phyloP scores from a whole-genome alignment of 768 basidiomycete species.

The Tulasnella sp. region DNA sequence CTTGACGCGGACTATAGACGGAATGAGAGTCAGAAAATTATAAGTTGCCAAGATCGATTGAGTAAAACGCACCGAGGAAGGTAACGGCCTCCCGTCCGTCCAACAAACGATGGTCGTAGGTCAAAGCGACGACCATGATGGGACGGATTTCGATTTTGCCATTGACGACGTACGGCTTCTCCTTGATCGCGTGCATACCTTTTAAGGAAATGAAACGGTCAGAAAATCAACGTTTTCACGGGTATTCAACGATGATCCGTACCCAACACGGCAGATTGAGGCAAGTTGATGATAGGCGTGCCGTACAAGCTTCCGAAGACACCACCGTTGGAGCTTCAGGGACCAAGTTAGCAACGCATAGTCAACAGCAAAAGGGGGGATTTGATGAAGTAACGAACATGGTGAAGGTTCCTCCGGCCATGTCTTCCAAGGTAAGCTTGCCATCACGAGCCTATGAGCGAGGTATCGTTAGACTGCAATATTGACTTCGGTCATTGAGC shows the following conservation, averaged over 20 bases:
- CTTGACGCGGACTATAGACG: constrained; percentile 62
- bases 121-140: constrained; percentile 89
- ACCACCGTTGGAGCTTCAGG: constrained; percentile 89
- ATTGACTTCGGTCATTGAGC: too few species aligned
- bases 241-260: constrained; percentile 18
- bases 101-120: constrained; percentile 91
- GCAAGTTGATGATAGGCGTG: constrained; percentile 98
- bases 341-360: not conserved
- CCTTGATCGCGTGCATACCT: constrained; percentile 95
- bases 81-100: constrained; percentile 95
- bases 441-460: constrained; percentile 59
- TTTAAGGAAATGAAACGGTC: not conserved
- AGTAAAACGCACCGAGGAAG: constrained; percentile 70
- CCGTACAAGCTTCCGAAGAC: constrained; percentile 96
- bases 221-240: not conserved
- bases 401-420: constrained; percentile 98
- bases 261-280: constrained; percentile 89
- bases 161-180: constrained; percentile 78
- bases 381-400: constrained; percentile 40
- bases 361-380: not conserved
- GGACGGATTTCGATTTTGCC: constrained; percentile 95
- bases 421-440: constrained; percentile 94
- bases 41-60: not conserved
- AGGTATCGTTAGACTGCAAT: not conserved
- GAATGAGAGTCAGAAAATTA: constrained; percentile 2